Evolutionary conservation across 371 early-diverging fungal species (phyloP).

Genomic region (Mortierella sp.): DNA sequence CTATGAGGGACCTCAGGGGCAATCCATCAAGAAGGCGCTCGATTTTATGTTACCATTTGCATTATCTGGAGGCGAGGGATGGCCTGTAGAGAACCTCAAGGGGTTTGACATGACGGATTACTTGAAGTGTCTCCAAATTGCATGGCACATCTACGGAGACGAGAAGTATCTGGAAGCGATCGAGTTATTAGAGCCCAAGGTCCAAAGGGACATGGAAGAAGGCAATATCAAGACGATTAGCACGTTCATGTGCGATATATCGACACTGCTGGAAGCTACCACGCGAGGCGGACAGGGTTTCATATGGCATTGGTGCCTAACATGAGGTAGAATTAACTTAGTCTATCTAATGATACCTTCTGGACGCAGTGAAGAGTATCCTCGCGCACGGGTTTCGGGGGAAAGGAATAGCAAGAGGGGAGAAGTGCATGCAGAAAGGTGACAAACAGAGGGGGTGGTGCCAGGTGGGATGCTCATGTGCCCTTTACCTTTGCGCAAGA

Average conservation of each 20-base stretch:
- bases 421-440: too few species aligned
- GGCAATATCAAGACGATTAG: conserved; percentile 52
- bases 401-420: too few species aligned
- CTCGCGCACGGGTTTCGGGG: too few species aligned
- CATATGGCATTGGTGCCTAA: conserved; percentile 55
- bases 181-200: conserved; percentile 30
- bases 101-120: conserved; percentile 51
- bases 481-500: too few species aligned
- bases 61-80: conserved; percentile 54
- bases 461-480: too few species aligned
- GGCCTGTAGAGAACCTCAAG: conserved; percentile 58
- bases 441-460: too few species aligned
- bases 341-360: neutral
- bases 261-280: conserved; percentile 42
- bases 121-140: conserved; percentile 57
- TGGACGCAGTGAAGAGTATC: too few species aligned
- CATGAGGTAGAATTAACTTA: conserved; percentile 11
- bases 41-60: conserved; percentile 64
- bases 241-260: conserved; percentile 52
- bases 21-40: conserved; percentile 58
- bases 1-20: conserved; percentile 57
- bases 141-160: conserved; percentile 59
- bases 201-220: conserved; percentile 45
- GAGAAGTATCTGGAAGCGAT: conserved; percentile 49
- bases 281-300: conserved; percentile 45